phyloP scores from a whole-genome alignment of 2,329 filamentous ascomycete genomes.

The Talaromyces funiculosus region DNA sequence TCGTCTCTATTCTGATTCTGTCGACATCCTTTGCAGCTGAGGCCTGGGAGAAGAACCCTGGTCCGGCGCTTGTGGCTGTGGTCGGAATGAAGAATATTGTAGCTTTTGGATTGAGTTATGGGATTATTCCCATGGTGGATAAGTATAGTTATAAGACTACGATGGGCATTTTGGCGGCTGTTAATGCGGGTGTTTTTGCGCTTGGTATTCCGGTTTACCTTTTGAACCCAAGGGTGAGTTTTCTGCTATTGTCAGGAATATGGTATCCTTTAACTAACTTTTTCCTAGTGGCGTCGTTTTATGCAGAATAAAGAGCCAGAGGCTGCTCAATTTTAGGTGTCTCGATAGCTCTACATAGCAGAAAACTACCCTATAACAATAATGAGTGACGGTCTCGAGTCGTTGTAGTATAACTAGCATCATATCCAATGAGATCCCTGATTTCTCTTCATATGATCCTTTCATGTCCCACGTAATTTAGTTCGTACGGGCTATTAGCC shows the following conservation, averaged over 20 bases:
- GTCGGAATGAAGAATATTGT: conserved; percentile 27
- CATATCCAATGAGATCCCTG: neutral
- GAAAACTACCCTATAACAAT: neutral
- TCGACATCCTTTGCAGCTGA: conserved; percentile 32
- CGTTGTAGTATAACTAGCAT: neutral
- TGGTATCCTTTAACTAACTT: neutral
- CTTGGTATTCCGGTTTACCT: conserved; percentile 23
- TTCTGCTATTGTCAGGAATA: neutral
- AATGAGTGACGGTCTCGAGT: neutral
- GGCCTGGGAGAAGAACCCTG: conserved; percentile 29
- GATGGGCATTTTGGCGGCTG: conserved; percentile 22
- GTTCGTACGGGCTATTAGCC: neutral
- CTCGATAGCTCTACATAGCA: neutral
- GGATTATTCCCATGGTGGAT: conserved; percentile 22
- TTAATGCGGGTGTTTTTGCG: conserved; percentile 19
- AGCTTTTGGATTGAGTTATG: conserved; percentile 26
- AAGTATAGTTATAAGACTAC: conserved; percentile 22
- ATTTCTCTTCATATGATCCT: too few species aligned
- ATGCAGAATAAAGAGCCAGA: neutral
- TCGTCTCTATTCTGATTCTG: conserved; percentile 25
- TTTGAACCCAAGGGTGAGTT: conserved; percentile 20
- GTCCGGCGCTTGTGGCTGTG: conserved; percentile 24
- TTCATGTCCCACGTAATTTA: too few species aligned
- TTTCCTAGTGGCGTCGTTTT: neutral
- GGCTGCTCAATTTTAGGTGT: neutral